Conservation (phyloP, 2,329 filamentous ascomycete genomes). For the Colletotrichum destructivum region DNA sequence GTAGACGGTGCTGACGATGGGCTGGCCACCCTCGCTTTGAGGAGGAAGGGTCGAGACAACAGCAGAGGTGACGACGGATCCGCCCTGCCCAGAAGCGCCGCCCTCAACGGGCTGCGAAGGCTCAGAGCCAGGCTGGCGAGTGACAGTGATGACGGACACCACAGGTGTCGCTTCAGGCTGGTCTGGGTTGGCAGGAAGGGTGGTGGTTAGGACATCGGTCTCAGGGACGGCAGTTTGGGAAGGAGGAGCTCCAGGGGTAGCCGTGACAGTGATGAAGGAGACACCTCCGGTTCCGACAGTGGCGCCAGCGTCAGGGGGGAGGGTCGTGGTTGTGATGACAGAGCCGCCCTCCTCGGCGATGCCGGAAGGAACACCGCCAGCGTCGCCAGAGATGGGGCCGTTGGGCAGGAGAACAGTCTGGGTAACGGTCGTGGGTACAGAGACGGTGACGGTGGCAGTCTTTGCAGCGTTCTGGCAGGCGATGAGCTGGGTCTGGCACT, state of each 20-base stretch:
- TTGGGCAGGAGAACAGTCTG: slow-evolving; percentile 42
- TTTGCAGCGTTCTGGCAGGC: slow-evolving; percentile 42
- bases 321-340: slow-evolving; percentile 39
- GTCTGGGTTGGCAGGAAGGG: slow-evolving; percentile 11
- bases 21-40: background rate
- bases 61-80: slow-evolving; percentile 18
- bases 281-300: slow-evolving; percentile 41
- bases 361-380: slow-evolving; percentile 32
- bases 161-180: background rate
- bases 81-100: slow-evolving; percentile 11
- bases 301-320: slow-evolving; percentile 39
- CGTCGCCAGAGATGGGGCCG: slow-evolving; percentile 14
- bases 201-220: slow-evolving; percentile 33
- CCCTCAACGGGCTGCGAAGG: slow-evolving; percentile 15
- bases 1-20: slow-evolving; percentile 5
- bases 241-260: slow-evolving; percentile 37
- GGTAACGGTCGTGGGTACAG: slow-evolving; percentile 41
- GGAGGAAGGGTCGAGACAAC: slow-evolving; percentile 19
- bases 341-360: slow-evolving; percentile 37
- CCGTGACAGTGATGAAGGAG: slow-evolving; percentile 38
- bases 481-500: slow-evolving; percentile 43
- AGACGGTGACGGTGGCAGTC: slow-evolving; percentile 41
- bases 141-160: slow-evolving; percentile 29
- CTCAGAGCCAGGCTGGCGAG: slow-evolving; percentile 9
- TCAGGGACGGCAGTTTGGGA: slow-evolving; percentile 26